A percentile compares a stretch with the other conserved stretches of the same genome.
Conservation (phyloP, 192 early-diverging fungal species). For the Backusella circina region DNA sequence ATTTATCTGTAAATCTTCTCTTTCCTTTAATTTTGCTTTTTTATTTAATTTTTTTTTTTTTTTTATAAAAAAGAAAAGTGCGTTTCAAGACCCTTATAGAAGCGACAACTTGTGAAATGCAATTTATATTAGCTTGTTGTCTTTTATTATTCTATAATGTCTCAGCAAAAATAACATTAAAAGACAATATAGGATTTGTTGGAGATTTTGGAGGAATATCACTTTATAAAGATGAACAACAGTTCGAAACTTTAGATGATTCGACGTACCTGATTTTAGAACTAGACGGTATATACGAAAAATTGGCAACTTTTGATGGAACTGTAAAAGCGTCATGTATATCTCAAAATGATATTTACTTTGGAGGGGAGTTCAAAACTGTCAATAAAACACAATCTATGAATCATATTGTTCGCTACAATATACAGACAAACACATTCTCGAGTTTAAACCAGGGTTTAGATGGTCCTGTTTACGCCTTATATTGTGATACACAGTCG, state of each 20-base stretch:
- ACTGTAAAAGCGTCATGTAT: constrained; percentile 9
- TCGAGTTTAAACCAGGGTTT: constrained; percentile 18
- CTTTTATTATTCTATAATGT: background rate
- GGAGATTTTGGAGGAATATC: constrained; percentile 16
- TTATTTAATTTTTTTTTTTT: background rate
- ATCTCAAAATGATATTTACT: constrained; percentile 15
- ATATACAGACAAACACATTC: constrained; percentile 7
- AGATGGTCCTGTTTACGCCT: constrained; percentile 26
- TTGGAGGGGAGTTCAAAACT: constrained; percentile 27
- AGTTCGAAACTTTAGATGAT: constrained; percentile 1
- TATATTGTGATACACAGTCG: constrained; percentile 26
- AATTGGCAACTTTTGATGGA: constrained; percentile 4
- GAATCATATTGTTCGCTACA: constrained; percentile 18
- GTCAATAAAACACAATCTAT: background rate
- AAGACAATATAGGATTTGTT: constrained; percentile 5
- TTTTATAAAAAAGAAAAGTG: background rate
- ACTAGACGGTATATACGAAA: background rate
- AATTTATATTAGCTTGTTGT: background rate
- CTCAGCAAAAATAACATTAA: background rate
- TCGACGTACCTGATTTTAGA: background rate
- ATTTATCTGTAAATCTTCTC: background rate
- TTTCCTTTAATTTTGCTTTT: background rate
- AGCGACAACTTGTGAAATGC: background rate
- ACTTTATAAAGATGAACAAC: background rate
- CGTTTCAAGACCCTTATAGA: background rate